Conservation (phyloP, 441 rosid genomes). For the Populus hybrid region DNA sequence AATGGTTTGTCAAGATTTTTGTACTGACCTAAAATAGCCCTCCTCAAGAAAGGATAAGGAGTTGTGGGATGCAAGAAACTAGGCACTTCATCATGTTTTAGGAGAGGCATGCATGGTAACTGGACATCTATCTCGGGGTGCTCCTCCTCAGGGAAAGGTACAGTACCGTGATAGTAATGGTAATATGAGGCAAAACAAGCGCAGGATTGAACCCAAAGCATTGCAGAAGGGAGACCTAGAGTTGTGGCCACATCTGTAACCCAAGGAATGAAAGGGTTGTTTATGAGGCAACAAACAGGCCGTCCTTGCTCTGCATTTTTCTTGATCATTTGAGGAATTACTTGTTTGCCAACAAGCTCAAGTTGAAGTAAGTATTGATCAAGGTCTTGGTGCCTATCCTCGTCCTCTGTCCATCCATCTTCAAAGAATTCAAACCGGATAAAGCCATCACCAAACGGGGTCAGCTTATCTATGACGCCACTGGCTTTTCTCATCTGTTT, state of each 20-base stretch:
- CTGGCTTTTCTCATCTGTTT: slow-evolving; percentile 45
- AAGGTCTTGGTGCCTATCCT: slow-evolving; percentile 39
- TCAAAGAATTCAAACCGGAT: slow-evolving; percentile 64
- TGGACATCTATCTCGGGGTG: slow-evolving; percentile 54
- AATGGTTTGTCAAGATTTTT: slow-evolving; percentile 56
- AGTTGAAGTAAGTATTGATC: slow-evolving; percentile 45
- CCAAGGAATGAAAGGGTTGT: slow-evolving; percentile 83
- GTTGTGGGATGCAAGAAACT: slow-evolving; percentile 56
- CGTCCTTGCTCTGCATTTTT: slow-evolving; percentile 42
- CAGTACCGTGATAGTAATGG: slow-evolving; percentile 42
- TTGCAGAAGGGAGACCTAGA: slow-evolving; percentile 70
- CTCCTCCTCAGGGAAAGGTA: slow-evolving; percentile 47
- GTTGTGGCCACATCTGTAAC: slow-evolving; percentile 64
- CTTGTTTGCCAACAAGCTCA: slow-evolving; percentile 43
- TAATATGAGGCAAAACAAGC: slow-evolving; percentile 63
- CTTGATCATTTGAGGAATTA: slow-evolving; percentile 40
- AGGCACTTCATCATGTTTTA: slow-evolving; percentile 74
- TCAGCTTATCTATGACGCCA: slow-evolving; percentile 33
- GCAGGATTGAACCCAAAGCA: slow-evolving; percentile 87
- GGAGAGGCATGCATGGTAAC: slow-evolving; percentile 60
- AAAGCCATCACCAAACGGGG: slow-evolving; percentile 60
- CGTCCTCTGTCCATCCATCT: slow-evolving; percentile 55
- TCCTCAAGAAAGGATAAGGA: slow-evolving; percentile 35
- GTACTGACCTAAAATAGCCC: slow-evolving; percentile 54
- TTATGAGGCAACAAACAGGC: slow-evolving; percentile 70